A percentile compares a stretch with the other conserved stretches of the same genome.
Conservation (phyloP, 2,329 filamentous ascomycete genomes). For the Coniochaeta sp. region DNA sequence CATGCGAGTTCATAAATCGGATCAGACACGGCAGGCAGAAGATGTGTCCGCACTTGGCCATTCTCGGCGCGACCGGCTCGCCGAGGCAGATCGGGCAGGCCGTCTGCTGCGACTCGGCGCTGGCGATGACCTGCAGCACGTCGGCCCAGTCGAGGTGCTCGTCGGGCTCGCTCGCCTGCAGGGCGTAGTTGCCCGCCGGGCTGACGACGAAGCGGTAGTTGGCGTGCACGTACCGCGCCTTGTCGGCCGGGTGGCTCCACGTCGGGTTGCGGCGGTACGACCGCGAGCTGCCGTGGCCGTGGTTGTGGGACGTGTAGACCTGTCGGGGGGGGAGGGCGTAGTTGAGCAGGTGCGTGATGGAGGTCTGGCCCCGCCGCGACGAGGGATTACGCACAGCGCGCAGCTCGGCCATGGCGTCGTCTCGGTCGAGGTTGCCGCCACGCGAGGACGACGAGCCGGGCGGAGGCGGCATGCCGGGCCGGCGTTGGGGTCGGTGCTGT, state of each 20-base stretch:
- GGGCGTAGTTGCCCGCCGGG: slow-evolving; percentile 69
- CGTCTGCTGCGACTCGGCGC: slow-evolving; percentile 77
- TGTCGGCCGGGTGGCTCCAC: slow-evolving; percentile 85
- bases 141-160: slow-evolving; percentile 84
- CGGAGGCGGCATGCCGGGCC: slow-evolving; percentile 34
- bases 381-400: slow-evolving; percentile 48
- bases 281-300: slow-evolving; percentile 42
- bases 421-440: slow-evolving; percentile 53
- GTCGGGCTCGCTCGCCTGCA: slow-evolving; percentile 80
- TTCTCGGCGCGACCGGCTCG: slow-evolving; percentile 84
- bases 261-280: slow-evolving; percentile 64
- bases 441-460: slow-evolving; percentile 29
- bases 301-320: slow-evolving; percentile 44
- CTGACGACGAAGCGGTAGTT: slow-evolving; percentile 97
- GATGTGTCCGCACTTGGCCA: slow-evolving; percentile 96
- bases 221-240: slow-evolving; percentile 83
- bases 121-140: slow-evolving; percentile 86
- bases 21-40: slow-evolving; percentile 92
- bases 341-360: slow-evolving; percentile 94
- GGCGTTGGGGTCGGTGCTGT: slow-evolving; percentile 77
- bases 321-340: slow-evolving; percentile 75
- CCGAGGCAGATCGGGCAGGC: slow-evolving; percentile 94
- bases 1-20: slow-evolving; percentile 79
- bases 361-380: slow-evolving; percentile 85
- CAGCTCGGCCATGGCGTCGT: slow-evolving; percentile 83